These are phyloP conservation scores for Monosporascus cannonballus DNA, from an alignment of 2,329 filamentous ascomycete species.

Conservation along the genomic window DNA sequence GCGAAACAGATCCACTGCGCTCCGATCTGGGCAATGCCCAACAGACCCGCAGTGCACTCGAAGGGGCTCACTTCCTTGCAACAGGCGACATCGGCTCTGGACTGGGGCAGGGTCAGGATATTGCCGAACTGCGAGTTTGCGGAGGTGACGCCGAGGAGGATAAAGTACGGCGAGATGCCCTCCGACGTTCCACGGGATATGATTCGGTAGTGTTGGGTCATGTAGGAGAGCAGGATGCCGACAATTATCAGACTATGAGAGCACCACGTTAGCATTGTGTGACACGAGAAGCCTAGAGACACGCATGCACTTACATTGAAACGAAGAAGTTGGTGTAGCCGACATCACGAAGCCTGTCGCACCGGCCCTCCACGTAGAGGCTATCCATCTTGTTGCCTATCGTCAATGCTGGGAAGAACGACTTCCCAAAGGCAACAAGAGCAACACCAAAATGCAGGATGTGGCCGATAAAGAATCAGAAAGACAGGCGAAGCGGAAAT, in stretches of 20 bases:
- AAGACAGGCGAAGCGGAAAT: slow-evolving; percentile 3
- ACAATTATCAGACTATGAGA: slow-evolving; percentile 62
- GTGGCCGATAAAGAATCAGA: slow-evolving; percentile 1
- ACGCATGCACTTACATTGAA: slow-evolving; percentile 41
- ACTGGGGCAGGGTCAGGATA: slow-evolving; percentile 81
- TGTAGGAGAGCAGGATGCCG: slow-evolving; percentile 86
- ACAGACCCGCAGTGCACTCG: slow-evolving; percentile 76
- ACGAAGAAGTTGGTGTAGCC: slow-evolving; percentile 49
- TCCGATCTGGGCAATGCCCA: slow-evolving; percentile 87
- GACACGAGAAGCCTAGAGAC: neutral
- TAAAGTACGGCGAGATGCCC: slow-evolving; percentile 91
- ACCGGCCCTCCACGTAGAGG: slow-evolving; percentile 31
- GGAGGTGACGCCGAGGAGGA: slow-evolving; percentile 87
- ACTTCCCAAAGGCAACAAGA: neutral
- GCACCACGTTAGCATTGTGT: slow-evolving; percentile 13
- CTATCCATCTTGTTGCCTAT: slow-evolving; percentile 23
- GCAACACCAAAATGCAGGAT: neutral
- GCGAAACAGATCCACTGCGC: slow-evolving; percentile 90
- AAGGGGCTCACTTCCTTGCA: slow-evolving; percentile 76
- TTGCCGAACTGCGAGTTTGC: slow-evolving; percentile 87
- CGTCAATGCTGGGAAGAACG: neutral
- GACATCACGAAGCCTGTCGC: slow-evolving; percentile 46
- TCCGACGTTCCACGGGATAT: slow-evolving; percentile 79
- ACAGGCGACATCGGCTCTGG: slow-evolving; percentile 75
- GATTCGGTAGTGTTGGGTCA: slow-evolving; percentile 92